phyloP scores from a whole-genome alignment of 371 early-diverging fungal genomes.

The Blakeslea trispora region DNA sequence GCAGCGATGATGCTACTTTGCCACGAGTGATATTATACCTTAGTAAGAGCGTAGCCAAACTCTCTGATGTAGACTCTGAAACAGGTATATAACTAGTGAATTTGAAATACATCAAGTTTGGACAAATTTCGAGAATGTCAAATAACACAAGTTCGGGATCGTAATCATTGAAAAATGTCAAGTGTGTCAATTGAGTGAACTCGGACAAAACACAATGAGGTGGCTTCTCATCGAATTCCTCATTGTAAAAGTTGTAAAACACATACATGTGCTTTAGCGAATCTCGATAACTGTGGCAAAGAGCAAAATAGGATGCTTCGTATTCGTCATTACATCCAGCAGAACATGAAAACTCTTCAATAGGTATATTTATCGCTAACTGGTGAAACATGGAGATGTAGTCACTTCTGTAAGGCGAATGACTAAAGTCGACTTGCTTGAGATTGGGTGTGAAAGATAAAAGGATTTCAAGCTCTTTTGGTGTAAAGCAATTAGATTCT shows the following conservation, averaged over 20 bases:
- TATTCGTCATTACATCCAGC: background rate
- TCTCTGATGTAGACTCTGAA: background rate
- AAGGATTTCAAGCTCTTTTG: background rate
- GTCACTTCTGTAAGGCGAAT: background rate
- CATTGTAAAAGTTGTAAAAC: background rate
- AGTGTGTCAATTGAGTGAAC: background rate
- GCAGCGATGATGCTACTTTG: background rate
- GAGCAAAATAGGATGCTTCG: background rate
- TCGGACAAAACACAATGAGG: background rate
- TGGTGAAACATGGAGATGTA: background rate
- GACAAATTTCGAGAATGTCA: background rate
- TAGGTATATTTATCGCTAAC: background rate
- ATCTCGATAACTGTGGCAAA: background rate
- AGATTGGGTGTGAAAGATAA: background rate
- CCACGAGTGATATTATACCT: background rate
- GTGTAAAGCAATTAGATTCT: background rate
- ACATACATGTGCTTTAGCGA: background rate
- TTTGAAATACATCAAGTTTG: background rate
- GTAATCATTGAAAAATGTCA: background rate
- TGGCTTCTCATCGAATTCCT: background rate
- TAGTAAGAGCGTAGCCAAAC: background rate
- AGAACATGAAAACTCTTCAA: background rate
- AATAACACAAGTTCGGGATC: background rate
- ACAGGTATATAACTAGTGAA: background rate
- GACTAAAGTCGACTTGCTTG: background rate